Evolutionary conservation across 2,329 filamentous ascomycete species (phyloP).

Genomic region (Septoria petroselini): DNA sequence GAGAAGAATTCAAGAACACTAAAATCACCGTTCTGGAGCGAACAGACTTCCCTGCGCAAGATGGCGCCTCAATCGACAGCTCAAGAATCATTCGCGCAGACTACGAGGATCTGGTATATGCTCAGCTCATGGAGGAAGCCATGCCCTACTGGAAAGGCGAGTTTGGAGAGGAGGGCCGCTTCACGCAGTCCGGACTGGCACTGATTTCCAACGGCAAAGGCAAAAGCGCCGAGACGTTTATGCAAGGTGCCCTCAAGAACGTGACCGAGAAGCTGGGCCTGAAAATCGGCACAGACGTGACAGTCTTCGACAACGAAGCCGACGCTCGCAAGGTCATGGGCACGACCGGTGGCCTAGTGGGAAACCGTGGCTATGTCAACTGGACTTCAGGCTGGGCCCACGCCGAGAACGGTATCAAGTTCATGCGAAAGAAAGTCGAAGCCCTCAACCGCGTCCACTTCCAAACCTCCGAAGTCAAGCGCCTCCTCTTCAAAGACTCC

Average conservation of each 20-base stretch:
- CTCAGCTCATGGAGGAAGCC: slow-evolving; percentile 67
- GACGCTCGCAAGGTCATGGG: slow-evolving; percentile 44
- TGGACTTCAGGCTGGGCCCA: slow-evolving; percentile 75
- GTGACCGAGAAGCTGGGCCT: slow-evolving; percentile 51
- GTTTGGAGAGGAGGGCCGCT: slow-evolving; percentile 61
- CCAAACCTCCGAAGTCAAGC: slow-evolving; percentile 49
- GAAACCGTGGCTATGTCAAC: slow-evolving; percentile 70
- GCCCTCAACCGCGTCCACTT: slow-evolving; percentile 54
- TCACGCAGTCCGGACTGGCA: slow-evolving; percentile 66
- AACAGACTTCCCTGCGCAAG: slow-evolving; percentile 56
- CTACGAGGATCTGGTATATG: slow-evolving; percentile 77
- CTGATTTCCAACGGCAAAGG: slow-evolving; percentile 52
- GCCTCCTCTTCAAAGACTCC: slow-evolving; percentile 41
- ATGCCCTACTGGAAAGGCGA: slow-evolving; percentile 66
- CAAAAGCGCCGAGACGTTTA: slow-evolving; percentile 47
- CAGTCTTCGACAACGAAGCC: slow-evolving; percentile 39
- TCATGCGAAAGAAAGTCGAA: slow-evolving; percentile 53
- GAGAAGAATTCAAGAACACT: slow-evolving; percentile 51
- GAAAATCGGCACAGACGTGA: slow-evolving; percentile 40
- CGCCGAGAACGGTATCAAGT: slow-evolving; percentile 67
- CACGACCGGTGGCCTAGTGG: slow-evolving; percentile 47
- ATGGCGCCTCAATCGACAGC: slow-evolving; percentile 53
- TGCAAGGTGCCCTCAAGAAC: slow-evolving; percentile 60
- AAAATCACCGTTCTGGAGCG: slow-evolving; percentile 59
- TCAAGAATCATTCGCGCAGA: slow-evolving; percentile 67